Base-by-base conservation (phyloP, 2,329 filamentous ascomycete genomes). In the Stagonosporopsis chrysanthemi region DNA sequence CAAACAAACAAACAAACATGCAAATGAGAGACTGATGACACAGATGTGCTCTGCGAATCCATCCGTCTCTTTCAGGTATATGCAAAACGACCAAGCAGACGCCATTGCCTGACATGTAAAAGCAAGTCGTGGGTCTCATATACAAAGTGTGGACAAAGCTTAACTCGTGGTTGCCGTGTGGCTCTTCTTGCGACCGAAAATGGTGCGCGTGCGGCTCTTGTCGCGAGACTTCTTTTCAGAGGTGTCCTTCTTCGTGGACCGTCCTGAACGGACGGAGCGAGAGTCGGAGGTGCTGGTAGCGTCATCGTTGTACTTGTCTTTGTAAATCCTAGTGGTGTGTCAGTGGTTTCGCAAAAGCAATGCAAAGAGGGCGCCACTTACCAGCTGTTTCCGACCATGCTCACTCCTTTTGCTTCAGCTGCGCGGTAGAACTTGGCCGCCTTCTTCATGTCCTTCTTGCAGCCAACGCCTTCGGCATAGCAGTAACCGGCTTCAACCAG, bases 311-410 rank as follows among this genome's bases (percentile, higher is more conserved):
- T 98, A 98, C 74, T 98, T 98, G 55, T 92, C 80, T 77, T 98
- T 98, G 82, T 97, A 93, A 67, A 98, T 98, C 93, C 92, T 97
- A 57, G 2, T 2, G 11, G 6, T 3, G 24, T 23, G 56, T 58
- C 8, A 58, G 50, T 50, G 26, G n/a, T 36, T 26, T 8, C 24
- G 24, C 8, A 22, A 63, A 56, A 28, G 11, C 12, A 33, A n/a
- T 17, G 15, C 3, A 12, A 12, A n/a, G 5, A 24, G 6, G 12
- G 24, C n/a, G 17, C n/a, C 31, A 85, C 91, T 74, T 83, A 97
- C 94, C 95, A 99, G 82, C 92, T 97, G 75, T 98, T 98, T 52
- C 95, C 95, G 54, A 97, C 90, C 92, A 98, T 98, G 77, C 88
- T 96, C 83, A 97, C 93, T 6, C 95, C 95, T 78, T 95, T 95